Evolutionary conservation across 1,284 basidiomycete species (phyloP).

Genomic region (Bondarzewia mesenterica): DNA sequence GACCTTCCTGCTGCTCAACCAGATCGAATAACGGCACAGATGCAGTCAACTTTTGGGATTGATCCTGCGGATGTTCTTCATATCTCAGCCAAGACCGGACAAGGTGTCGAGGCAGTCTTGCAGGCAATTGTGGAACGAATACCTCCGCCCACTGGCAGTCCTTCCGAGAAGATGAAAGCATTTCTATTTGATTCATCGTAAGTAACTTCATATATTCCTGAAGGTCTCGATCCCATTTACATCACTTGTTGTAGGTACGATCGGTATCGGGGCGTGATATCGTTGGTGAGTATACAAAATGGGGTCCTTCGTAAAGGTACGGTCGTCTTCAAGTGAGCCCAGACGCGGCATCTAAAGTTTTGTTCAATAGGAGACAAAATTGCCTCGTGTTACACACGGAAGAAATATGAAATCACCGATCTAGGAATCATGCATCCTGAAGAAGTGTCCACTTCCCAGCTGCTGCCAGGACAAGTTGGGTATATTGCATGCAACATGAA

Average conservation of each 20-base stretch:
- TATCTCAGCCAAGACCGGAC: constrained; percentile 91
- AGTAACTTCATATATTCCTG: constrained; percentile 21
- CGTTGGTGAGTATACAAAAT: constrained; percentile 74
- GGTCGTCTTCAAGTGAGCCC: constrained; percentile 6
- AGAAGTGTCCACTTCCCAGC: constrained; percentile 60
- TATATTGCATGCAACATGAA: constrained; percentile 96
- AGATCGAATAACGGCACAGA: constrained; percentile 71
- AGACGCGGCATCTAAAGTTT: background rate
- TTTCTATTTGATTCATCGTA: constrained; percentile 92
- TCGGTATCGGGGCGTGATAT: constrained; percentile 93
- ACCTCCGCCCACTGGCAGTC: constrained; percentile 59
- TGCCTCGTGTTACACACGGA: constrained; percentile 77
- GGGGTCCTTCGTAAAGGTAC: constrained; percentile 60
- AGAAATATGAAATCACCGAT: constrained; percentile 89
- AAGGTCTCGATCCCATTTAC: constrained; percentile 7
- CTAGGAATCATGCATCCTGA: constrained; percentile 92
- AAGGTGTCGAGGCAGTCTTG: constrained; percentile 72
- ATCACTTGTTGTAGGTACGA: constrained; percentile 69
- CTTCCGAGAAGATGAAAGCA: constrained; percentile 62
- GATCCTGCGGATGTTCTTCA: constrained; percentile 63
- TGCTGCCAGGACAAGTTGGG: constrained; percentile 88
- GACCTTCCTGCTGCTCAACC: constrained; percentile 85
- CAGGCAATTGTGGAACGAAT: constrained; percentile 77
- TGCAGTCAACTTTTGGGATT: constrained; percentile 76
- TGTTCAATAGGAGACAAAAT: constrained; percentile 84